Evolutionary conservation across 129 eudicot genomes (phyloP), one percentile per base, ranked within the genome.

Genomic region (Mikania micrantha): DNA sequence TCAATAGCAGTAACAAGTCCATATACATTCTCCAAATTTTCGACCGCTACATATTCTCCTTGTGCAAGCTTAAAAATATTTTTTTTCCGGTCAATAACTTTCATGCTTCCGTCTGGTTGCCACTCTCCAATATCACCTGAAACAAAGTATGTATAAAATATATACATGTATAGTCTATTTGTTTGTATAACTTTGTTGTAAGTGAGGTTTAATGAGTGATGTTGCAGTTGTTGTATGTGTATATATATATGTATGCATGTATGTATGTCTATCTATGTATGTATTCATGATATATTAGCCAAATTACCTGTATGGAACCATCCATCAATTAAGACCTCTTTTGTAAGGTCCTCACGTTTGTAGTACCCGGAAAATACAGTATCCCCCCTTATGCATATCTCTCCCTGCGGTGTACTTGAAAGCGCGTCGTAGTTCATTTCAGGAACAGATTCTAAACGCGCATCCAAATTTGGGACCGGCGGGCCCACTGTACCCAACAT

Each of bases 21-120:
- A 71, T 71, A 91, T 44, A 91, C 35, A 21, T 88, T 88, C 74
- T 91, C 98, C 87, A 91, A 83, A 78, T 88, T 91, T 69, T 91
- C 96, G 63, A 91, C 98, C 1, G 96, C 98, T 54, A 91, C 95
- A 68, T 91, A 91, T 65, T 91, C 98, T 78, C 96, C 98, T 64
- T 88, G 96, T 41, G 96, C 77, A 24, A 88, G 96, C 81, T 91
- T 91, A 69, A 91, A 91, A 45, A 85, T 91, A 76, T 88, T 91
- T 81, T 88, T 91, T 74, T 84, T 91, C 71, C 94, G 88, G 65
- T 91, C 98, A 32, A 91, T 76, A 39, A 91, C 85, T 70, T 88
- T 91, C 94, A 91, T 71, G 77, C 96, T 86, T 62, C 98, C 98
- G 76, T 88, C 75, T 24, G 90, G 81, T 72, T 88, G 94, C 98